Conservation (phyloP, 441 rosid genomes). For the Codiaeum variegatum region DNA sequence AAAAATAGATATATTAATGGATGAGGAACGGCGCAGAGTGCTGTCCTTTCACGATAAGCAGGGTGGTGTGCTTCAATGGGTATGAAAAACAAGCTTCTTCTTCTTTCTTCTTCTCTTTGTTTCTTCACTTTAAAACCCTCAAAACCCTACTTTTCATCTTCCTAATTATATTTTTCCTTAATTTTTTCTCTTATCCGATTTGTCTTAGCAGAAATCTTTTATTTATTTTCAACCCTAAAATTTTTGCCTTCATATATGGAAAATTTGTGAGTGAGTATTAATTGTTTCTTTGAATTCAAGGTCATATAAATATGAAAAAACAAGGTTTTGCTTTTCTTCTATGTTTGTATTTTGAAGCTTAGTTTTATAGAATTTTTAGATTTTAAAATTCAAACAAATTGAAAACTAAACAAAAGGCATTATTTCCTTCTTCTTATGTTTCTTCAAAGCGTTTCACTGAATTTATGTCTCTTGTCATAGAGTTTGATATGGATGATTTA, state of each 20-base stretch:
- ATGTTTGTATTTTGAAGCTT: not conserved
- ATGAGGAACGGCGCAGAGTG: conserved; percentile 42
- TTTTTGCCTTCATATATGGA: too few species aligned
- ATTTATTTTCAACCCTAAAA: not conserved
- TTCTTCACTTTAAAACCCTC: not conserved
- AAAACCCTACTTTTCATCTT: not conserved
- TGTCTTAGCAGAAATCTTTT: not conserved
- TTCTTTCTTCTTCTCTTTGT: not conserved
- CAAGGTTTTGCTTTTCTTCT: not conserved
- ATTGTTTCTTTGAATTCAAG: conserved; percentile 4
- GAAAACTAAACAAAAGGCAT: not conserved
- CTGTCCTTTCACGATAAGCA: conserved; percentile 55
- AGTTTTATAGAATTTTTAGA: not conserved
- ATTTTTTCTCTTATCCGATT: not conserved
- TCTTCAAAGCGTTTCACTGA: not conserved
- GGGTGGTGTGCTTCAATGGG: conserved; percentile 46
- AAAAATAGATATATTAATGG: conserved; percentile 28
- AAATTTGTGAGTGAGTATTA: not conserved
- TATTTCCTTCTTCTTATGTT: not conserved
- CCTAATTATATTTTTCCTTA: not conserved
- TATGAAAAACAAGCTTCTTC: conserved; percentile 15
- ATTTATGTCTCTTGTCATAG: not conserved
- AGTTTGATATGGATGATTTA: not conserved
- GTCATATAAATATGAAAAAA: not conserved
- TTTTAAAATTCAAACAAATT: conserved; percentile 4